These are phyloP conservation scores for Hypoxylon intermedium DNA, from an alignment of 495 filamentous ascomycete genomes.

Conservation along the genomic window DNA sequence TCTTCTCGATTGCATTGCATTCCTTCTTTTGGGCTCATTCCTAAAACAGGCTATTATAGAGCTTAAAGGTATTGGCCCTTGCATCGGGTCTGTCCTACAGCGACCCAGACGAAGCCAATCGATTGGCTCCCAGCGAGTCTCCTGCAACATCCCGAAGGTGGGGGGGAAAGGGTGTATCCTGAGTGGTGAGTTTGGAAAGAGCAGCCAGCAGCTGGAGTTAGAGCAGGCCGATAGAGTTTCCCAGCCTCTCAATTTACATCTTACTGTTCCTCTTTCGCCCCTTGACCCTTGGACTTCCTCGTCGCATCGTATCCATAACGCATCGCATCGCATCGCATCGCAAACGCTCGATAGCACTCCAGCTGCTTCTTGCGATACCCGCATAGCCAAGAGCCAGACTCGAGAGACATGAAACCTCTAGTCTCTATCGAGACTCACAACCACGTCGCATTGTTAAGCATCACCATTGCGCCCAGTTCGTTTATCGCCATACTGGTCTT, in stretches of 20 bases:
- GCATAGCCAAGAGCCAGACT: constrained; percentile 7
- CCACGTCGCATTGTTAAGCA: constrained; percentile 57
- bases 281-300: too few species aligned
- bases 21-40: constrained; percentile 10
- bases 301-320: too few species aligned
- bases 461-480: constrained; percentile 61
- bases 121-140: constrained; percentile 19
- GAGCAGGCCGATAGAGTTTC: constrained; percentile 35
- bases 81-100: constrained; percentile 37
- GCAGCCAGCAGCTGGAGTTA: constrained; percentile 1
- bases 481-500: constrained; percentile 59
- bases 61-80: constrained; percentile 36
- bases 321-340: too few species aligned
- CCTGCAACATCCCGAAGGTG: constrained; percentile 40
- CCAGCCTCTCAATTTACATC: constrained; percentile 56
- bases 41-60: constrained; percentile 36
- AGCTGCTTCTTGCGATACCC: too few species aligned
- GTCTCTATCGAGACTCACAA: constrained; percentile 62
- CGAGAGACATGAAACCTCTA: constrained; percentile 51
- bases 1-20: not conserved
- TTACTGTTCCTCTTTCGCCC: not conserved
- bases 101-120: constrained; percentile 19
- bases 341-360: not conserved
- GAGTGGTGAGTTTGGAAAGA: constrained; percentile 25
- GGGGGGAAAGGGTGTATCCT: constrained; percentile 26